Percentiles rank a stretch among this genome's conserved stretches.
These are phyloP conservation scores for Rhodotorula sp. DNA, from an alignment of 1,284 basidiomycete species.

Conservation along the genomic window DNA sequence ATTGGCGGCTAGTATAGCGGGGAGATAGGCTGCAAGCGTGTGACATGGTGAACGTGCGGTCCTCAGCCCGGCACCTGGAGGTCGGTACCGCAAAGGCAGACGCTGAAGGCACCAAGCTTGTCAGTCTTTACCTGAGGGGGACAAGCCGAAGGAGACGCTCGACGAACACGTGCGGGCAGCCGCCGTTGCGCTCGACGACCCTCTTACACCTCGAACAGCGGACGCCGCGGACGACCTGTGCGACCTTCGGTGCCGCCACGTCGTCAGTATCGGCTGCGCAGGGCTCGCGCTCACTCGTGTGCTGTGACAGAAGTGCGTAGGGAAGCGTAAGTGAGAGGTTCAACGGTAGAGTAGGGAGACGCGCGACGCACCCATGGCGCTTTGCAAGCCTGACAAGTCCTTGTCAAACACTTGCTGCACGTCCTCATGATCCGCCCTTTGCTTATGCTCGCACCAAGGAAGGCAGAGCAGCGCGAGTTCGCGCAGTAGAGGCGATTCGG, in stretches of 20 bases:
- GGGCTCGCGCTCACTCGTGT: neutral
- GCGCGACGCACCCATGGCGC: conserved; percentile 12
- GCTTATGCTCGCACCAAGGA: conserved; percentile 54
- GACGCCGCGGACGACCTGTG: neutral
- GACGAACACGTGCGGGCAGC: conserved; percentile 6
- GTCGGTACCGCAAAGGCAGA: neutral
- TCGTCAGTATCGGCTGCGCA: conserved; percentile 8
- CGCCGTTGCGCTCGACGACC: conserved; percentile 3
- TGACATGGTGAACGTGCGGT: no score
- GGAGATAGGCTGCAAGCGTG: no score
- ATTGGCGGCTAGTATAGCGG: no score
- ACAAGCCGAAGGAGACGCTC: neutral
- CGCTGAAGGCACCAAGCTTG: neutral
- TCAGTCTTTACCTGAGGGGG: neutral
- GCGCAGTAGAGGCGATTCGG: conserved; percentile 57
- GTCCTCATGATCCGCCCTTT: neutral
- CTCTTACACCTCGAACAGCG: neutral
- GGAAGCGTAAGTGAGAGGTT: neutral
- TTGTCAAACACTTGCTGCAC: conserved; percentile 48
- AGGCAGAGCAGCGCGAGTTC: conserved; percentile 57
- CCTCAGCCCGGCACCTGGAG: neutral
- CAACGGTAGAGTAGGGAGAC: neutral
- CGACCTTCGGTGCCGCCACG: neutral
- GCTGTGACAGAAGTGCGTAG: neutral
- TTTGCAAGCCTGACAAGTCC: conserved; percentile 58